Conservation (phyloP, 2,329 filamentous ascomycete genomes). For the Epichloe glyceriae region DNA sequence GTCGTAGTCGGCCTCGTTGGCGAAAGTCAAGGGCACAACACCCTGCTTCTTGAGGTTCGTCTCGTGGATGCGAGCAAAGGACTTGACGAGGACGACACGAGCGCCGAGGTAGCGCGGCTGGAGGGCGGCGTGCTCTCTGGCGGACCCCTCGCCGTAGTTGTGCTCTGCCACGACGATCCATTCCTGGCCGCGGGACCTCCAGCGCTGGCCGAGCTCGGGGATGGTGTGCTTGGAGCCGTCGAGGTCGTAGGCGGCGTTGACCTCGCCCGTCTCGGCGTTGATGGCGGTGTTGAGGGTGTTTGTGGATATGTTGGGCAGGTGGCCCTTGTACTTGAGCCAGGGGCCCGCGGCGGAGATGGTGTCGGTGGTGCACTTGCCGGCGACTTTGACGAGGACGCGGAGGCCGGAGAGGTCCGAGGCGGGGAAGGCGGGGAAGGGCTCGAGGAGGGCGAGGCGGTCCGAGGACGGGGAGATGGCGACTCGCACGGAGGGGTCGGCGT, state of each 20-base stretch:
- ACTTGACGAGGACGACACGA: constrained; percentile 71
- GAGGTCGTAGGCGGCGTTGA: constrained; percentile 82
- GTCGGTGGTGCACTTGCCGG: constrained; percentile 96
- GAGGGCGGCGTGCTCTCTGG: constrained; percentile 78
- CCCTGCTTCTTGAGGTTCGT: constrained; percentile 97
- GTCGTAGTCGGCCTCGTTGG: constrained; percentile 78
- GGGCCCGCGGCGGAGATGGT: constrained; percentile 95
- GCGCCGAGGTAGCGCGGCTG: constrained; percentile 86
- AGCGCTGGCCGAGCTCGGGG: constrained; percentile 72
- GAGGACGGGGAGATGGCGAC: constrained; percentile 81
- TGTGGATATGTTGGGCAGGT: constrained; percentile 92
- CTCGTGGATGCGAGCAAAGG: constrained; percentile 86
- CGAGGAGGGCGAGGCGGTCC: constrained; percentile 76
- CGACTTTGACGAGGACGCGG: constrained; percentile 86
- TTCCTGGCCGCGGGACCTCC: constrained; percentile 60
- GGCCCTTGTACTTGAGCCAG: constrained; percentile 98
- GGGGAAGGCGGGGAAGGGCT: constrained; percentile 82
- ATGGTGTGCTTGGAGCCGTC: constrained; percentile 66
- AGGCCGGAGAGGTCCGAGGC: constrained; percentile 59
- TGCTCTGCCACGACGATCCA: constrained; percentile 97
- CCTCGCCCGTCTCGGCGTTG: constrained; percentile 84
- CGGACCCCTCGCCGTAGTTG: constrained; percentile 90
- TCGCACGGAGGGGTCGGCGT: constrained; percentile 55
- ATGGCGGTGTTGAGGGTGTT: constrained; percentile 95
- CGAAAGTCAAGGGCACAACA: constrained; percentile 87